Evolutionary conservation across 305 asterid species (phyloP).

Genomic region (Fraxinus platypoda): DNA sequence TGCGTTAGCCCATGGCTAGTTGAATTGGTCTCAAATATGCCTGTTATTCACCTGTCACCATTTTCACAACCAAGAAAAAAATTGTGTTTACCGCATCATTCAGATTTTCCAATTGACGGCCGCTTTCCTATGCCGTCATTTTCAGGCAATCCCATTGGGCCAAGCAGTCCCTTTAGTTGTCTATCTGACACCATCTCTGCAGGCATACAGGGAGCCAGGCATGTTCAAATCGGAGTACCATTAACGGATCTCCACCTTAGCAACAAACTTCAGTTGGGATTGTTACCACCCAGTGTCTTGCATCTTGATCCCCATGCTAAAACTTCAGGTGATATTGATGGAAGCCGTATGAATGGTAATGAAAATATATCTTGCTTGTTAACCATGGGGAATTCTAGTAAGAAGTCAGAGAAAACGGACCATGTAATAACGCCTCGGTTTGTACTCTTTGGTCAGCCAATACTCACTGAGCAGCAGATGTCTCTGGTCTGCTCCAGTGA

Average conservation of each 20-base stretch:
- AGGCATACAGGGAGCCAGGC: conserved; percentile 99
- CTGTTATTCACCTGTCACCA: conserved; percentile 71
- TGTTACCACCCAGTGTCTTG: conserved; percentile 51
- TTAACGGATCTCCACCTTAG: conserved; percentile 55
- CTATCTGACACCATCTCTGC: conserved; percentile 70
- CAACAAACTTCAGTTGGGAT: conserved; percentile 71
- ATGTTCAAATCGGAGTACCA: conserved; percentile 85
- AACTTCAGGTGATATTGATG: conserved; percentile 37
- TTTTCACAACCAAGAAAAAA: conserved; percentile 74
- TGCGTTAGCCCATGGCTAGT: conserved; percentile 95
- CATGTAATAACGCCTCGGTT: conserved; percentile 53
- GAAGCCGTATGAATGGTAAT: conserved; percentile 30
- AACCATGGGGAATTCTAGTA: conserved; percentile 61
- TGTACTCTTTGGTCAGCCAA: conserved; percentile 88
- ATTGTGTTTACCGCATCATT: conserved; percentile 55
- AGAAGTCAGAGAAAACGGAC: conserved; percentile 39
- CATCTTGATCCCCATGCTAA: conserved; percentile 48
- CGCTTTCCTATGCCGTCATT: conserved; percentile 78
- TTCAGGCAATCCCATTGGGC: conserved; percentile 81
- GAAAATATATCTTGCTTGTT: conserved; percentile 72
- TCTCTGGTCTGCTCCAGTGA: conserved; percentile 40
- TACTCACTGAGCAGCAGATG: conserved; percentile 95
- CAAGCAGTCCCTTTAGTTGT: conserved; percentile 67
- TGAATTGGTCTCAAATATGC: conserved; percentile 70
- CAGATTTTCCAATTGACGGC: conserved; percentile 59